Evolutionary conservation across 2,329 filamentous ascomycete species (phyloP).

Genomic region (Fonsecaea nubica): DNA sequence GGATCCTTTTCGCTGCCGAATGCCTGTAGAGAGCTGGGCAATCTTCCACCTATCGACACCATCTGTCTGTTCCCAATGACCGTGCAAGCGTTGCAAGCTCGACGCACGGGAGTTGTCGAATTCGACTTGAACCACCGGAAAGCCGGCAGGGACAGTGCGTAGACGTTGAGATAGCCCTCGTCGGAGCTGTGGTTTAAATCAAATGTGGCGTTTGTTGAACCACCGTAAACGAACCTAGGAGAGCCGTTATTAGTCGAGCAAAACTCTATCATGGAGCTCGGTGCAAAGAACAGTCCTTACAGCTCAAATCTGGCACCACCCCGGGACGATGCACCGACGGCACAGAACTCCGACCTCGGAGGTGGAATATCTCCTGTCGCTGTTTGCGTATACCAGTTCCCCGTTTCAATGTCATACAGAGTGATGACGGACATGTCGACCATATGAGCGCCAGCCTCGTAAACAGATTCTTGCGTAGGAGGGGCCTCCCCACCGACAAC

Average conservation of each 20-base stretch:
- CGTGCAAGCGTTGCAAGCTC: constrained; percentile 42
- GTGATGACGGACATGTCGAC: constrained; percentile 35
- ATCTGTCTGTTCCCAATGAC: constrained; percentile 50
- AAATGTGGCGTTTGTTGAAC: constrained; percentile 22
- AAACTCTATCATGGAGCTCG: not conserved
- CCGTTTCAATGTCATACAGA: constrained; percentile 30
- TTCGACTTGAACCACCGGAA: constrained; percentile 34
- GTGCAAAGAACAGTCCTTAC: constrained; percentile 48
- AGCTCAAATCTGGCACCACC: constrained; percentile 70
- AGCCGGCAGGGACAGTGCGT: constrained; percentile 32
- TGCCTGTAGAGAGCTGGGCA: constrained; percentile 22
- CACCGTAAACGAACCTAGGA: constrained; percentile 32
- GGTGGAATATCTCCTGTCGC: constrained; percentile 35
- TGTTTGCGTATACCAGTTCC: constrained; percentile 33
- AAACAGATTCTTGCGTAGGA: constrained; percentile 24
- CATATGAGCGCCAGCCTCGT: constrained; percentile 20
- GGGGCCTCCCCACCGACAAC: constrained; percentile 31
- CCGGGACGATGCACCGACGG: constrained; percentile 65
- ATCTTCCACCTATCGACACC: constrained; percentile 48
- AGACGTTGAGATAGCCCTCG: constrained; percentile 34
- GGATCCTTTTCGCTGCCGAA: constrained; percentile 41
- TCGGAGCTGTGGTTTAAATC: constrained; percentile 23
- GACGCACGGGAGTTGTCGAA: constrained; percentile 37
- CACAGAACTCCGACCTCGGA: constrained; percentile 41
- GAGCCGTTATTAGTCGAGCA: not conserved